A percentile compares a stretch with the other conserved stretches of the same genome.
Evolutionary conservation across 345 rosid species (phyloP).

Genomic region (Gossypium rotundifolium): DNA sequence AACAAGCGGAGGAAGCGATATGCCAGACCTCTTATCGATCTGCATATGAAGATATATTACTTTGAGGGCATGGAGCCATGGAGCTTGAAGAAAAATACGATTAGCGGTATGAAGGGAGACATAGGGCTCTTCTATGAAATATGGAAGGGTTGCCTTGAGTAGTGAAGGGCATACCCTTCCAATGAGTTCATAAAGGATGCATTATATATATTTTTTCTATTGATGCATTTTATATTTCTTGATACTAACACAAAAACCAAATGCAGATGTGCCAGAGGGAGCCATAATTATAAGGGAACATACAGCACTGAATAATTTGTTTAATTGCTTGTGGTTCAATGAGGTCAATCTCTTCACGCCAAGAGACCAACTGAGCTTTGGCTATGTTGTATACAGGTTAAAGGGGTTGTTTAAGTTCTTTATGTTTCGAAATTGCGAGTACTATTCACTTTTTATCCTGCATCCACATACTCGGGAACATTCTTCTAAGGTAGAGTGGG

Average conservation of each 20-base stretch:
- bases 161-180: not conserved
- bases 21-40: constrained; percentile 93
- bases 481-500: constrained; percentile 97
- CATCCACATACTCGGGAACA: constrained; percentile 94
- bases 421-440: constrained; percentile 94
- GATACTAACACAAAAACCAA: constrained; percentile 1
- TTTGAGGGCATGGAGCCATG: constrained; percentile 90
- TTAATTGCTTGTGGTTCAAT: constrained; percentile 96
- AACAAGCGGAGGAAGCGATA: constrained; percentile 91
- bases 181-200: not conserved
- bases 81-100: constrained; percentile 62
- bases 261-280: constrained; percentile 99
- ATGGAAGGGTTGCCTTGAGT: not conserved
- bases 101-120: constrained; percentile 53
- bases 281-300: constrained; percentile 86
- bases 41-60: constrained; percentile 87
- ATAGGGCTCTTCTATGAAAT: not conserved
- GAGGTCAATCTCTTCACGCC: constrained; percentile 93
- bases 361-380: constrained; percentile 94
- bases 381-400: constrained; percentile 76
- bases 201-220: not conserved
- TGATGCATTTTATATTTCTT: not conserved
- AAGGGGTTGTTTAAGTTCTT: constrained; percentile 59
- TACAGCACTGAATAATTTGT: constrained; percentile 69
- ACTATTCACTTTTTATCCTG: constrained; percentile 72